phyloP scores from a whole-genome alignment of 441 rosid genomes.

The Croton setiger region DNA sequence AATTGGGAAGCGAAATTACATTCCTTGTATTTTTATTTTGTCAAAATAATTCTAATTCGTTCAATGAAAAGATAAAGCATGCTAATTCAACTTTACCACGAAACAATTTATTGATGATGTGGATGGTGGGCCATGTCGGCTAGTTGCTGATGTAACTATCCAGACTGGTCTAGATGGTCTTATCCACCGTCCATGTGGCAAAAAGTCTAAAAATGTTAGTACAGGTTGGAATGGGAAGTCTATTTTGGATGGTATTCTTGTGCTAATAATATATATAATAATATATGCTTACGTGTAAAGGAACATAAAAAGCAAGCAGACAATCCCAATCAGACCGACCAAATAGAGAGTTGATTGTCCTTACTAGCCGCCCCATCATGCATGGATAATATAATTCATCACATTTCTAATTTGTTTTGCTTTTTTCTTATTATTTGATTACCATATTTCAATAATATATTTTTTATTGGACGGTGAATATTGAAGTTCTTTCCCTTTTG shows the following conservation, averaged over 20 bases:
- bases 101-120: constrained; percentile 12
- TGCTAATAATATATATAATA: neutral
- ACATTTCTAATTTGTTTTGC: constrained; percentile 15
- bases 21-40: too few species aligned
- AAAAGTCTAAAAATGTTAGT: constrained; percentile 10
- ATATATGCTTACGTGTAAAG: constrained; percentile 10
- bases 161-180: neutral
- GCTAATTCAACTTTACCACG: neutral
- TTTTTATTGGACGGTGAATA: neutral
- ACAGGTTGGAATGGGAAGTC: neutral
- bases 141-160: constrained; percentile 1
- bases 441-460: neutral
- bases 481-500: neutral
- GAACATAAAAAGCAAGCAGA: constrained; percentile 12
- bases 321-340: constrained; percentile 37
- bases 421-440: neutral
- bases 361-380: constrained; percentile 32
- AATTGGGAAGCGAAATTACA: too few species aligned
- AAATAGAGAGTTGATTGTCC: constrained; percentile 24
- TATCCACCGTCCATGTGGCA: constrained; percentile 17
- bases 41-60: too few species aligned
- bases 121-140: constrained; percentile 16
- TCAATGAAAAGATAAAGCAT: too few species aligned
- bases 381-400: constrained; percentile 7
- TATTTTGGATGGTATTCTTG: neutral